Evolutionary conservation across 805 yeast genomes (phyloP), one percentile per base, ranked within the genome.

Genomic region (Zygoascus bituminiphila): DNA sequence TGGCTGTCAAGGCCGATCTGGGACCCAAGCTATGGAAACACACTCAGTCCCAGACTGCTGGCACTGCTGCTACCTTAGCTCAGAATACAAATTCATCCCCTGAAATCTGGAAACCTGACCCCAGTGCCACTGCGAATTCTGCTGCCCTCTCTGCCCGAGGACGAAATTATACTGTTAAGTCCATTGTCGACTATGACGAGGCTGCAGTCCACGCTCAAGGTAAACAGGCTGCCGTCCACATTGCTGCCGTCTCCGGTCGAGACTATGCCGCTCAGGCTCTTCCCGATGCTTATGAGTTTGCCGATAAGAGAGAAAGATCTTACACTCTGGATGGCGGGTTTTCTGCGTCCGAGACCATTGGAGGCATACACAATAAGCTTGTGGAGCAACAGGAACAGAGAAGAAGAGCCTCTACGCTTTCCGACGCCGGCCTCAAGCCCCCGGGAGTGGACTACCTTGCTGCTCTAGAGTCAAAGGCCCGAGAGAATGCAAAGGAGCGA

Each of bases 111-210:
- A 53, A 48, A 56, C 66, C 63, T 24, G 76, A 75, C 44, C 69
- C 73, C 61, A 74, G 77, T 21, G 70, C 72, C 40, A 52, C 47
- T 9, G 81, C 82, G 24, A 84, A 81, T 25, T 64, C 76, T 22
- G 82, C 83, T 14, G 77, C 83, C 0, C 72, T 75, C 46, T 64
- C 63, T 37, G 64, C 64, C 43, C 65, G 48, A 45, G 50, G 47
- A 50, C 25, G 46, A 40, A 51, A 54, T 35, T 23, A 47, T 24
- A 44, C 48, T 19, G 45, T 47, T 19, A 31, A 42, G 17, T 39
- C 52, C 4, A 37, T 49, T 9, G 50, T 33, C 17, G 42, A 51
- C 25, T 43, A 36, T 22, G 49, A 35, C 31, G 45, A 47, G 39
- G 47, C 45, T 17, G 40, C 43, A 46, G 45, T 33, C 23, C 41